A percentile compares a stretch with the other conserved stretches of the same genome.
These are phyloP conservation scores for Hapsidospora chrysogenum DNA, from an alignment of 495 filamentous ascomycete species.

Conservation along the genomic window DNA sequence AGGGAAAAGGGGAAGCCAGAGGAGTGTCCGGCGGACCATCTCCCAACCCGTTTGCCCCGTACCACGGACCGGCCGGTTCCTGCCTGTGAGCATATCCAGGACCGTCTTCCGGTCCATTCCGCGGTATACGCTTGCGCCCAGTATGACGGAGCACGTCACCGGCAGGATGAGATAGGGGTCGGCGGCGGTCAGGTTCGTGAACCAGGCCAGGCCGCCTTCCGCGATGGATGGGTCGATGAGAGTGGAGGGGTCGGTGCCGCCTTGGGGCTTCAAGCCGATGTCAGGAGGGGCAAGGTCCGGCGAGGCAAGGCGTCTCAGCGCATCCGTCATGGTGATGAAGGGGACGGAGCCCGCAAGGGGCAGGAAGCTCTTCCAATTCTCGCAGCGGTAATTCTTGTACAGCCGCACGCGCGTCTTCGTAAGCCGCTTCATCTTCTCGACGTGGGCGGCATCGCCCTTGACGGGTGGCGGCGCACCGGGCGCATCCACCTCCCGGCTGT, in stretches of 20 bases:
- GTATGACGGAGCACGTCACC: constrained; percentile 29
- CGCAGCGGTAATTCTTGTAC: constrained; percentile 26
- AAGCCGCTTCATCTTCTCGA: background rate
- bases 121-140: background rate
- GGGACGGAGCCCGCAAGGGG: constrained; percentile 41
- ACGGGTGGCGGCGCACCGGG: background rate
- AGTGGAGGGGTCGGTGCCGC: background rate
- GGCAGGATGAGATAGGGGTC: constrained; percentile 60
- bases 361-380: constrained; percentile 30
- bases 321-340: constrained; percentile 53
- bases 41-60: no score
- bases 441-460: background rate
- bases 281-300: no score
- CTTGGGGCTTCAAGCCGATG: constrained; percentile 1
- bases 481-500: constrained; percentile 6
- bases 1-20: constrained; percentile 2
- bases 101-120: constrained; percentile 1
- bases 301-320: constrained; percentile 46
- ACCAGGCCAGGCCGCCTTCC: constrained; percentile 66
- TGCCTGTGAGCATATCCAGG: no score
- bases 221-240: constrained; percentile 38
- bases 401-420: constrained; percentile 17
- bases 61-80: constrained; percentile 1
- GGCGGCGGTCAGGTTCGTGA: constrained; percentile 51
- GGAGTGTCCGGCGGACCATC: constrained; percentile 2